These are phyloP conservation scores for Podaxis mareebaensis DNA, from an alignment of 768 basidiomycete genomes.

Conservation along the genomic window DNA sequence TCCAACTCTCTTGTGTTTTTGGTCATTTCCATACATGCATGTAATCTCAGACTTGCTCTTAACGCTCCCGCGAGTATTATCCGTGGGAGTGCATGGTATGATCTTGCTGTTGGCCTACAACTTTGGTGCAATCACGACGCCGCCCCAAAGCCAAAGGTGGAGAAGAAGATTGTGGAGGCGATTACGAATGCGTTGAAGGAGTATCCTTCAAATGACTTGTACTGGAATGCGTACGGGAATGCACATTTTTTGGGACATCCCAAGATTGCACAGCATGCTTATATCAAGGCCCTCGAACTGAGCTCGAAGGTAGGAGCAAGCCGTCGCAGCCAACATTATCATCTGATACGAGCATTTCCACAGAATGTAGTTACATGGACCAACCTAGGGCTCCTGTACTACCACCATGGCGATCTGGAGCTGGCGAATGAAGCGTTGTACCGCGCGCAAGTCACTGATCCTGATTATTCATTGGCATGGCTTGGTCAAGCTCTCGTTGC, in stretches of 20 bases:
- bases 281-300: slow-evolving; percentile 84
- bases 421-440: slow-evolving; percentile 85
- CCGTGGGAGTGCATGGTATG: slow-evolving; percentile 67
- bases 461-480: slow-evolving; percentile 89
- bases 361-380: slow-evolving; percentile 78
- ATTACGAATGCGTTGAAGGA: slow-evolving; percentile 73
- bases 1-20: slow-evolving; percentile 26
- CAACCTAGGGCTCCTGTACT: slow-evolving; percentile 85
- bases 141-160: slow-evolving; percentile 18
- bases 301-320: slow-evolving; percentile 60
- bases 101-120: slow-evolving; percentile 67
- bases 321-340: slow-evolving; percentile 8
- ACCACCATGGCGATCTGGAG: slow-evolving; percentile 75
- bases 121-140: slow-evolving; percentile 39
- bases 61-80: slow-evolving; percentile 44
- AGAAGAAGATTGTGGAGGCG: slow-evolving; percentile 48
- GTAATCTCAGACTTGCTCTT: slow-evolving; percentile 61
- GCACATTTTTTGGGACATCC: slow-evolving; percentile 66
- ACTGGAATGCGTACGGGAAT: slow-evolving; percentile 85
- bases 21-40: slow-evolving; percentile 57
- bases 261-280: slow-evolving; percentile 86
- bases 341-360: slow-evolving; percentile 26
- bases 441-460: slow-evolving; percentile 88
- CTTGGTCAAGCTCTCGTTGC: slow-evolving; percentile 84
- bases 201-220: slow-evolving; percentile 67